Conservation (phyloP, 306 rosid species). For the Parietaria judaica region DNA sequence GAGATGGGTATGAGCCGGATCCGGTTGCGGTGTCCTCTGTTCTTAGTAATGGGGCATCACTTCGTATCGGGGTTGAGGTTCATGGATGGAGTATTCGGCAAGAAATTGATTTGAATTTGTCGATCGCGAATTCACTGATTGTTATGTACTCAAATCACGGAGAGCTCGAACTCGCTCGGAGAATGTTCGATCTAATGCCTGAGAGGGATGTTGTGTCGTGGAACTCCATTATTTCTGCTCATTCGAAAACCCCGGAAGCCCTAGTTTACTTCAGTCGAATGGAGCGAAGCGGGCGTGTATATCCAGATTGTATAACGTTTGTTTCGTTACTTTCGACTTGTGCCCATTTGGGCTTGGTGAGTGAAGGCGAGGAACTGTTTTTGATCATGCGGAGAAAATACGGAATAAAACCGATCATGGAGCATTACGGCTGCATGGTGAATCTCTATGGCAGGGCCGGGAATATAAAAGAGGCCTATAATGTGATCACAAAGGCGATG, state of each 20-base stretch:
- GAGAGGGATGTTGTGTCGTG: constrained; percentile 73
- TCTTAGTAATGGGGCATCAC: constrained; percentile 32
- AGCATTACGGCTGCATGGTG: constrained; percentile 81
- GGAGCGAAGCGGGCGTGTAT: constrained; percentile 36
- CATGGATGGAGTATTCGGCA: constrained; percentile 71
- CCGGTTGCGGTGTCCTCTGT: constrained; percentile 49
- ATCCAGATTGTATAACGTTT: constrained; percentile 65
- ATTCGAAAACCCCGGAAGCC: constrained; percentile 40
- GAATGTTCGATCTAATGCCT: constrained; percentile 60
- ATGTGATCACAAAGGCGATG: constrained; percentile 38
- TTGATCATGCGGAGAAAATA: constrained; percentile 55
- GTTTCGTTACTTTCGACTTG: constrained; percentile 65
- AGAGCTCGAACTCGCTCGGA: constrained; percentile 38
- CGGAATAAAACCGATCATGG: constrained; percentile 63
- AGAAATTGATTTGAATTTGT: constrained; percentile 55
- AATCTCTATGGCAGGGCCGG: constrained; percentile 90
- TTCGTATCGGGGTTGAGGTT: constrained; percentile 42
- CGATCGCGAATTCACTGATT: constrained; percentile 64
- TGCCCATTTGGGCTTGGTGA: constrained; percentile 58
- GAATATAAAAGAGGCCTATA: constrained; percentile 53
- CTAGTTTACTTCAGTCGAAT: constrained; percentile 52
- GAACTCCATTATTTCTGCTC: constrained; percentile 81
- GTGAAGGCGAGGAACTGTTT: constrained; percentile 57
- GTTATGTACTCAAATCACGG: constrained; percentile 50
- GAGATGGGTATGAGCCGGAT: constrained; percentile 50